A percentile compares a stretch with the other conserved stretches of the same genome.
Evolutionary conservation across 1,284 basidiomycete species (phyloP).

Genomic region (Melanopsichium pennsylvanicum): DNA sequence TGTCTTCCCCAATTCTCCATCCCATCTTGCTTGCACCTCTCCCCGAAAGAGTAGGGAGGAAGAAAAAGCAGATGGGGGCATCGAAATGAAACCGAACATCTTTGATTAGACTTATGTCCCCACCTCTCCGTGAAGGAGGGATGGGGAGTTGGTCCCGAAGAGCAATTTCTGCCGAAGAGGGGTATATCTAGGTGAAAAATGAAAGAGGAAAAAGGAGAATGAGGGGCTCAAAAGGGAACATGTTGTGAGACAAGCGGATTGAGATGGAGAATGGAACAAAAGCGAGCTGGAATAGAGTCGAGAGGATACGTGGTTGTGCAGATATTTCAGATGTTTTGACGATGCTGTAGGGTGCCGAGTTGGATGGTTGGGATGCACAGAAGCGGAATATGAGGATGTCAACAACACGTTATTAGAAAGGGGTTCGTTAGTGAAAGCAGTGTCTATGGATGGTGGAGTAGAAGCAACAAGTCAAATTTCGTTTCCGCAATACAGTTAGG

Average conservation of each 20-base stretch:
- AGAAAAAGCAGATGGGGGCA: constrained; percentile 7
- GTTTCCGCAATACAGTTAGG: neutral
- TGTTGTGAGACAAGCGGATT: neutral
- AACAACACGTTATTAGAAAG: too few relatives aligned
- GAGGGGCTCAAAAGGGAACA: neutral
- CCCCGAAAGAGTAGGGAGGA: neutral
- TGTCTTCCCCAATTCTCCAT: constrained; percentile 43
- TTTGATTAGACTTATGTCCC: constrained; percentile 22
- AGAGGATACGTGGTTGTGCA: too few relatives aligned
- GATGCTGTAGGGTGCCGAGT: too few relatives aligned
- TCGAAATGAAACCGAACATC: constrained; percentile 41
- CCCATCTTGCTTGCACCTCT: neutral
- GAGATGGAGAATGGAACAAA: neutral
- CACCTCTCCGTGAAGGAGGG: too few relatives aligned
- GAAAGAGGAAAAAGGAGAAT: neutral
- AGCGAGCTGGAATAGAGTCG: too few relatives aligned
- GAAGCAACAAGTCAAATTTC: neutral
- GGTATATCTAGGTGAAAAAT: constrained; percentile 1
- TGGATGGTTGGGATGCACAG: too few relatives aligned
- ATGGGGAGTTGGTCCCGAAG: constrained; percentile 25
- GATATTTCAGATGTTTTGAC: too few relatives aligned
- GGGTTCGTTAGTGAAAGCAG: too few relatives aligned
- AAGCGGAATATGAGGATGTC: too few relatives aligned
- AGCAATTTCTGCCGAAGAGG: constrained; percentile 48
- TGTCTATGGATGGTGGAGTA: neutral